Conservation (phyloP, 2,329 filamentous ascomycete genomes). For the Tothia fuscella region DNA sequence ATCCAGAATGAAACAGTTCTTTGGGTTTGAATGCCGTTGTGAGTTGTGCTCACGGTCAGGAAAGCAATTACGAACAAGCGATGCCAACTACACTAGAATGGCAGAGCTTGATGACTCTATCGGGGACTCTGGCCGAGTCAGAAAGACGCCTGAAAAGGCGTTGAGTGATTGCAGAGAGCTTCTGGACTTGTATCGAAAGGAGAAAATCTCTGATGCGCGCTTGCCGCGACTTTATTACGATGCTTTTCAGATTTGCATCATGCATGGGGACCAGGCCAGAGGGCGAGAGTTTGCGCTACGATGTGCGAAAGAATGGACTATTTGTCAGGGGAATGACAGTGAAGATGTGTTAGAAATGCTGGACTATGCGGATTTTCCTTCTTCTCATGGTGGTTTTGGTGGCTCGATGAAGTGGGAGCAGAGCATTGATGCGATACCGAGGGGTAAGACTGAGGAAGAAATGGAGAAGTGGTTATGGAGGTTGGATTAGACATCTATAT, state of each 20-base stretch:
- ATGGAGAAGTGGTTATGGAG: constrained; percentile 13
- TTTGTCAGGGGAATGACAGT: constrained; percentile 31
- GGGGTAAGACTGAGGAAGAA: constrained; percentile 12
- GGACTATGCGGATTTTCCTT: constrained; percentile 11
- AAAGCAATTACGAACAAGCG: constrained; percentile 19
- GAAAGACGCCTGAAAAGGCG: constrained; percentile 17
- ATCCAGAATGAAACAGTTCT: constrained; percentile 19
- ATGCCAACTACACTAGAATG: constrained; percentile 20
- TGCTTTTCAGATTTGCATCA: constrained; percentile 30
- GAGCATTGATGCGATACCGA: constrained; percentile 12
- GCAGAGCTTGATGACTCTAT: constrained; percentile 23
- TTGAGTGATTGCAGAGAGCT: constrained; percentile 21
- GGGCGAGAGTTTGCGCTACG: constrained; percentile 32
- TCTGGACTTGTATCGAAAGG: constrained; percentile 19
- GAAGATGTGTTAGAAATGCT: constrained; percentile 19
- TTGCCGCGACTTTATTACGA: constrained; percentile 29
- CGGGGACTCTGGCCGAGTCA: constrained; percentile 15
- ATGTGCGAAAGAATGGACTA: constrained; percentile 24
- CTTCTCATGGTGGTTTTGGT: constrained; percentile 13
- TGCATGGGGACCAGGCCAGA: constrained; percentile 33
- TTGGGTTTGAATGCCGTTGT: constrained; percentile 26
- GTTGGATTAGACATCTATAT: too few species aligned
- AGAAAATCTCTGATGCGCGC: constrained; percentile 17
- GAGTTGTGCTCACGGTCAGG: constrained; percentile 19
- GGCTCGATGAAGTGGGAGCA: constrained; percentile 12